Base-by-base conservation (phyloP, 1,139 yeast genomes). In the Candida dubliniensis region DNA sequence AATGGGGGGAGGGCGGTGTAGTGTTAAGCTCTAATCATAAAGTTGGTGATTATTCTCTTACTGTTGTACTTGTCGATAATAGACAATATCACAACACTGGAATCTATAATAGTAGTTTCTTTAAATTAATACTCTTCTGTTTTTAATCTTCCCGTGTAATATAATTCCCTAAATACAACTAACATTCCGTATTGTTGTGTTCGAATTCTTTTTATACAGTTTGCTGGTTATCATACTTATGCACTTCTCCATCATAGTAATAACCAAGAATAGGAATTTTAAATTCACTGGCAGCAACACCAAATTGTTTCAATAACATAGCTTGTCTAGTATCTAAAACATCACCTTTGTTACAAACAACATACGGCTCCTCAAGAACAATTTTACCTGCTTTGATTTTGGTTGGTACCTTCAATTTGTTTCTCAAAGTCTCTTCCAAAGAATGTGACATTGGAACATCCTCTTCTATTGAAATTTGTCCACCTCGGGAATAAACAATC, bases 391-490 rank as follows among this genome's bases (percentile, higher is more conserved):
- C 77, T 64, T 87, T 87, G 56, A 93, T 86, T 60, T 81, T 85
- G 8, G 98, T 91, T 52, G 99, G 98, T 58, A 95, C 82, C 61
- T 93, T 93, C 56, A 82, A 82, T 61, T 86, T 86, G 64, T 82
- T 87, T 74, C 99, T 84, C 58, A 93, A 69, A 36, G 96, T 88
- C 56, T 90, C 89, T 69, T 93, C 99, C 68, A 95, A 76, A 5
- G 98, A 89, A 63, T 93, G 99, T 10, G 95, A 85, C 88, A 93
- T 82, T 56, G 97, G 96, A 15, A 93, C 93, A 65, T 93, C 99
- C 55, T 93, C 98, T 62, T 90, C 97, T 25, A 66, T 70, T 29
- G 96, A 77, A 46, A 91, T 72, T 68, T 88, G 96, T 14, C 99
- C 99, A 56, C 97, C 99, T 64, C 96, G 83, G 12, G 98, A 88